Evolutionary conservation across 495 filamentous ascomycete species (phyloP), one percentile per base, ranked within the genome.

Genomic region (Aspergillus kassunensis): DNA sequence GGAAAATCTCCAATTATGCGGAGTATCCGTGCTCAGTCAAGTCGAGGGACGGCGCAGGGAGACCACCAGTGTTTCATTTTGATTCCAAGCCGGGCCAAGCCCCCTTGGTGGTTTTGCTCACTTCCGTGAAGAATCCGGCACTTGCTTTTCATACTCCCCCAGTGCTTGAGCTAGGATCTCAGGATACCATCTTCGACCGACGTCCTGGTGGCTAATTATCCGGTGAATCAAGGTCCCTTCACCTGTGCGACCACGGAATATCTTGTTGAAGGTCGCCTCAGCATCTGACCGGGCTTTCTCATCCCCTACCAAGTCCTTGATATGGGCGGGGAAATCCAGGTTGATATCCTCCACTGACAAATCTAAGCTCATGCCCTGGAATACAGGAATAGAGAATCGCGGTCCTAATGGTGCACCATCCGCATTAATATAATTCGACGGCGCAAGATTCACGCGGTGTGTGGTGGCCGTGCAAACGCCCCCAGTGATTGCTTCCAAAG

Each of bases 391-490:
- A 12, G 81, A 87, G 63, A 84, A 95, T 20, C 92, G 74, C 25
- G 93, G 77, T 0, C 92, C 92, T 5, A 72, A 47, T 2, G 56
- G 18, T 0, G 40, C 37, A 0, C 63, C 64, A 3, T 68, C 27
- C 3, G 21, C 34, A 51, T 66, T 63, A 2, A 68, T 23, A 37
- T 67, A 76, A 31, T 74, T 68, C 23, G 64, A 59, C 6, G 23
- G 41, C 7, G 60, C 60, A 13, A 73, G 51, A 46, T 56, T 68
- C 8, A 97, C 91, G 6, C 91, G 82, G 61, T 96, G 91, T 18
- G 90, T 95, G 0, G 91, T 96, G 33, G 80, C 82, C 29, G 83
- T 85, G 62, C 91, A 96, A 0, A 97, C 88, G 5, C 93, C 92
- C 15, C 82, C 81, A 2, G 93, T 97, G 35, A 98, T 72, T 1